Base-by-base conservation (phyloP, 768 basidiomycete species). In the Tremella fuciformis region DNA sequence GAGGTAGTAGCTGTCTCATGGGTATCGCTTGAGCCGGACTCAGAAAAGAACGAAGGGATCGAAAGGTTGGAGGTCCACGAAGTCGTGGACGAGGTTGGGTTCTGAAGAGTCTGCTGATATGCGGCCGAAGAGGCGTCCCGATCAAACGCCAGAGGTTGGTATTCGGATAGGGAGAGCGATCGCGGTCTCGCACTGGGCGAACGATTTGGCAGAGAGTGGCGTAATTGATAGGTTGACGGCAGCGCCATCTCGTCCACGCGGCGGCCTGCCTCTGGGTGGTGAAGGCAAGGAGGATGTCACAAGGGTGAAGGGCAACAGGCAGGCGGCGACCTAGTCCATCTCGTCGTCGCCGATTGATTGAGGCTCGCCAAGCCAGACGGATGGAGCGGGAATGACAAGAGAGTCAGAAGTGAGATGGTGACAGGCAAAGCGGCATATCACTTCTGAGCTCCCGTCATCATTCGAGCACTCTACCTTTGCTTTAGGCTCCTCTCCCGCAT, bases 71-170 rank as follows among this genome's bases (percentile, higher is more conserved):
- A 24, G 39, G 44, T 41, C 13, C 40, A 34, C 3, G 19, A 25
- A 49, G 22, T 39, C 49, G 49, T 52, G 26, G 62, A 29, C 22
- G 37, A 34, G 21, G 49, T 42, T 25, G 65, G 60, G 13, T 59
- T 53, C 2, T 42, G 56, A 1, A 67, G 56, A 2, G 65, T 57
- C 4, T 50, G 47, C 40, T 63, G 68, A 40, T 69, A 70, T 2
- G 65, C 60, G 13, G 67, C 51, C 24, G 60, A 53, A 3, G 62
- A 34, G 1, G 67, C 69, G 47, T 73, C 69, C 3, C 71, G 60
- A 59, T 73, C 71, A 44, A 73, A 66, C 9, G 54, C 21, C 4
- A 73, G 47, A 6, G 69, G 71, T 57, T 68, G 66, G 51, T 73
- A 73, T 18, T 68, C 71, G 21, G 66, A 61, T 16, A 73, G 42